phyloP scores from a whole-genome alignment of 345 rosid species.

The Theobroma cacao region DNA sequence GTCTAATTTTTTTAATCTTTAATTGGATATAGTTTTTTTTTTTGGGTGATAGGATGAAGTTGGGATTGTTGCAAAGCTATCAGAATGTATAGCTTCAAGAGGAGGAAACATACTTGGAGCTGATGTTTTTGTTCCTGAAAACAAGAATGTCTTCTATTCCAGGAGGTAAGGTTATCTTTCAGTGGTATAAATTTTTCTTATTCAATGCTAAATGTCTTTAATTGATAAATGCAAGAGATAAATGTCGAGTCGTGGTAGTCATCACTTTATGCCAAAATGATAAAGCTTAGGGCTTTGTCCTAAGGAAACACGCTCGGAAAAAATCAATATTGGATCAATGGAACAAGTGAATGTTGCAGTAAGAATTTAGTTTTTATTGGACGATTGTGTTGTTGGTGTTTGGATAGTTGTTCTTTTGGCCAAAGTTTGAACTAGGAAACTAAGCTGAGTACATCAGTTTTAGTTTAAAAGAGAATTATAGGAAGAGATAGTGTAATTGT shows the following conservation, averaged over 20 bases:
- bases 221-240: neutral
- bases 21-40: neutral
- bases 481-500: neutral
- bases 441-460: neutral
- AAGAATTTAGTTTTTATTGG: neutral
- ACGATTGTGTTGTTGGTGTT: neutral
- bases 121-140: constrained; percentile 87
- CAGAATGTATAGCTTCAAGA: constrained; percentile 87
- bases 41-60: constrained; percentile 53
- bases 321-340: neutral
- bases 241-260: neutral
- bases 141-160: constrained; percentile 77
- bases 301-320: neutral
- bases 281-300: neutral
- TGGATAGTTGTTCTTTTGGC: neutral
- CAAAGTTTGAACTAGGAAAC: neutral
- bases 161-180: constrained; percentile 55
- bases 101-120: constrained; percentile 92
- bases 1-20: neutral
- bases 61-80: constrained; percentile 88
- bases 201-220: neutral
- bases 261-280: neutral
- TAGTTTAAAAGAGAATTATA: neutral
- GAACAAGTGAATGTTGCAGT: neutral
- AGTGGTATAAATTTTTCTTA: neutral